Evolutionary conservation across 2,329 filamentous ascomycete genomes (phyloP).

Genomic region (Talaromyces sp.): DNA sequence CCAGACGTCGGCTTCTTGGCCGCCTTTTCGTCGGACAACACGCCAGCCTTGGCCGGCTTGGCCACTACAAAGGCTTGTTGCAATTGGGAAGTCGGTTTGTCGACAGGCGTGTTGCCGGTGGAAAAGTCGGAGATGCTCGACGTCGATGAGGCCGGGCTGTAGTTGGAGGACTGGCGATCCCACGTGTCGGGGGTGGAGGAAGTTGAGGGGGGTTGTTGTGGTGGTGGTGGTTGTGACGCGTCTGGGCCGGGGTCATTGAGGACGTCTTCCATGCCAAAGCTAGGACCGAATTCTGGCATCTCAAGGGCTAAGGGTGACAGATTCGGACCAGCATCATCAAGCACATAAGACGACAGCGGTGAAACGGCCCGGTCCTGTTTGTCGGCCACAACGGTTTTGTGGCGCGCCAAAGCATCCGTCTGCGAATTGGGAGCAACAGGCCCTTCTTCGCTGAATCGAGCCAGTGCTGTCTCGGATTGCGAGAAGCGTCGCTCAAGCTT

Average conservation of each 20-base stretch:
- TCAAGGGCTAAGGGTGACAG: conserved; percentile 18
- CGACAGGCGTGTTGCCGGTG: background rate
- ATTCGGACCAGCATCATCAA: conserved; percentile 1
- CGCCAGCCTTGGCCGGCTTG: background rate
- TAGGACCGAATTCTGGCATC: background rate
- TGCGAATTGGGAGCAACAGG: background rate
- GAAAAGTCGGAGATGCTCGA: conserved; percentile 3
- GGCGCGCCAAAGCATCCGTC: background rate
- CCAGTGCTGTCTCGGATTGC: conserved; percentile 3
- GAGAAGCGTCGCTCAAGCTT: background rate
- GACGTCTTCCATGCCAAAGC: conserved; percentile 8
- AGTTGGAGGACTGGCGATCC: background rate
- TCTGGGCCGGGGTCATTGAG: background rate
- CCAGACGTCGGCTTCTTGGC: background rate
- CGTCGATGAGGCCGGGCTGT: conserved; percentile 6
- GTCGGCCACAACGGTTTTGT: background rate
- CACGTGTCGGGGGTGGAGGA: conserved; percentile 10
- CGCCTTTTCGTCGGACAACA: background rate
- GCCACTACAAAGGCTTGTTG: background rate
- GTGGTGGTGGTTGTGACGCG: background rate
- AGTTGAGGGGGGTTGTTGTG: conserved; percentile 20
- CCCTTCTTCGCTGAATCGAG: conserved; percentile 2
- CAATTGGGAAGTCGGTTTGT: background rate
- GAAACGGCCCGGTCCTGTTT: conserved; percentile 13
- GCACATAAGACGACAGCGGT: conserved; percentile 16